phyloP scores from a whole-genome alignment of 2,329 filamentous ascomycete genomes.

The Annulohypoxylon truncatum region DNA sequence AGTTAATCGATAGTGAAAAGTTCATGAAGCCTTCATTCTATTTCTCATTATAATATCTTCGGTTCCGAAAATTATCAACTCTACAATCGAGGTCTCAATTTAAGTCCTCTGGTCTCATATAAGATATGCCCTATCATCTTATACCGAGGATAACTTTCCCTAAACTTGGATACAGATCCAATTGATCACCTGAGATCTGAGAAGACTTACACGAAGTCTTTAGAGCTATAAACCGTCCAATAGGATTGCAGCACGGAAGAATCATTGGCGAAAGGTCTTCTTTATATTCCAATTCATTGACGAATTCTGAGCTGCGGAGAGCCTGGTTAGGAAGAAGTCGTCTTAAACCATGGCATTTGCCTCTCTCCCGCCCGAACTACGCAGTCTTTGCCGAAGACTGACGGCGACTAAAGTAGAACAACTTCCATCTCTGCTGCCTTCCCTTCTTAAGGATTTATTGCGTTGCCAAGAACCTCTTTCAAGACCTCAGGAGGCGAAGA shows the following conservation, averaged over 20 bases:
- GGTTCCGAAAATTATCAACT: neutral
- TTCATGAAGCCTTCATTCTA: constrained; percentile 15
- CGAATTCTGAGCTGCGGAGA: neutral
- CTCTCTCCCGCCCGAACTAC: constrained; percentile 67
- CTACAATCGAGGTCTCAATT: neutral
- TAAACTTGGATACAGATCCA: neutral
- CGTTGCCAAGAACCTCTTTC: constrained; percentile 72
- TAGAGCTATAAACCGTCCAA: neutral
- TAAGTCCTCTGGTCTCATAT: neutral
- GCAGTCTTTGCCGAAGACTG: constrained; percentile 75
- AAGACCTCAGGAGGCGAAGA: constrained; percentile 67
- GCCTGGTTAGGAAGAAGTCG: neutral
- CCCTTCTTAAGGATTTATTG: constrained; percentile 71
- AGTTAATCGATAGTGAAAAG: constrained; percentile 39
- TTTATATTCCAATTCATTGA: neutral
- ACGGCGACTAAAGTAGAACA: constrained; percentile 77
- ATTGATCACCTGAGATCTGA: constrained; percentile 1
- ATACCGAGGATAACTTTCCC: neutral
- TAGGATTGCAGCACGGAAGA: neutral
- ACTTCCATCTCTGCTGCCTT: constrained; percentile 78
- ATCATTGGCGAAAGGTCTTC: neutral
- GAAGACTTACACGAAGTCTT: neutral
- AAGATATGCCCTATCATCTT: too few relatives aligned
- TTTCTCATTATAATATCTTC: neutral
- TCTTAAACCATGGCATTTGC: constrained; percentile 48